phyloP scores from a whole-genome alignment of 768 basidiomycete genomes.

The Psilocybe tampanensis region DNA sequence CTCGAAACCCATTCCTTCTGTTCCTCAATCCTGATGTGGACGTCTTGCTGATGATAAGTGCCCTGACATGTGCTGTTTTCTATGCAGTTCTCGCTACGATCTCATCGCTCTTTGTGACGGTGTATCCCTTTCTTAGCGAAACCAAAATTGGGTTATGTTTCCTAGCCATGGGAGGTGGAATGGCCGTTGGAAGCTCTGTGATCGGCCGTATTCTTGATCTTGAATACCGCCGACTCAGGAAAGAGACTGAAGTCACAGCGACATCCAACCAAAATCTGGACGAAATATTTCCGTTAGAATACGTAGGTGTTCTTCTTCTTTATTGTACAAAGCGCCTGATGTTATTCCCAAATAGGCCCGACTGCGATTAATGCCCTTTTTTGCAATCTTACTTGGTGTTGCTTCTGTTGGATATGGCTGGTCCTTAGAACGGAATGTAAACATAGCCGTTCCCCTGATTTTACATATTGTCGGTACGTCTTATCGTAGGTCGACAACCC shows the following conservation, averaged over 20 bases:
- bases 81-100: constrained; percentile 64
- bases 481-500: background rate
- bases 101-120: constrained; percentile 57
- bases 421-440: constrained; percentile 51
- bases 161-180: constrained; percentile 74
- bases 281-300: constrained; percentile 60
- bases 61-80: constrained; percentile 54
- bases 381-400: constrained; percentile 38
- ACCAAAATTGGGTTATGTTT: constrained; percentile 78
- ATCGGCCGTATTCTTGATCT: constrained; percentile 68
- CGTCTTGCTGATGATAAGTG: constrained; percentile 54
- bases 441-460: constrained; percentile 57
- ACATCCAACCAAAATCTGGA: constrained; percentile 19
- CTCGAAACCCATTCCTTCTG: constrained; percentile 58
- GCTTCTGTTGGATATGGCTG: constrained; percentile 62
- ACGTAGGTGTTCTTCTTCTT: constrained; percentile 24
- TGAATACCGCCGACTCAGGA: constrained; percentile 53
- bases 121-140: constrained; percentile 63
- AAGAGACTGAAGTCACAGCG: constrained; percentile 26
- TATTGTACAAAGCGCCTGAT: constrained; percentile 22
- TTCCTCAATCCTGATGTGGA: constrained; percentile 59
- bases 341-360: constrained; percentile 41
- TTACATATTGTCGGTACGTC: constrained; percentile 40
- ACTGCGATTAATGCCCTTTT: constrained; percentile 46
- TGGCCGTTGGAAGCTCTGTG: constrained; percentile 56